Conservation (phyloP, 495 filamentous ascomycete genomes). For the Penicillium bialowiezense region DNA sequence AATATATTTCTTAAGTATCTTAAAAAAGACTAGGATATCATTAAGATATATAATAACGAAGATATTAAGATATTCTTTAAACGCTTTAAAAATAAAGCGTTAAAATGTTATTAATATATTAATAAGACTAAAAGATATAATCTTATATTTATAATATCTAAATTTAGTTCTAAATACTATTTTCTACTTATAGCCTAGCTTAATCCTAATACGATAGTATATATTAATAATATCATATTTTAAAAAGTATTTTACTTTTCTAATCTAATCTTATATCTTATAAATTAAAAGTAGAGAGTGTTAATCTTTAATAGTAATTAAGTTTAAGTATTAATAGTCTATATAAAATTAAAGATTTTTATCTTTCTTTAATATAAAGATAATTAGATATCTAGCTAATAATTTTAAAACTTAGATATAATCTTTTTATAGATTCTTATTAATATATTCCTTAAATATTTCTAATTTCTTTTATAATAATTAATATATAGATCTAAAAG, state of each 20-base stretch:
- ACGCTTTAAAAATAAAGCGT: too few species aligned
- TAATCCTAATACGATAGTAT: constrained; percentile 15
- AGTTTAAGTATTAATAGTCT: constrained; percentile 24
- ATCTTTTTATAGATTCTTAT: constrained; percentile 12
- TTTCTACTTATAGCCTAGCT: constrained; percentile 8
- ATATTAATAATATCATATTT: constrained; percentile 23
- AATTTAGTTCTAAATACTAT: too few species aligned
- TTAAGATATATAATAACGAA: too few species aligned
- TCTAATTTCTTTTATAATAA: constrained; percentile 8
- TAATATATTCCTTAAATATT: constrained; percentile 16
- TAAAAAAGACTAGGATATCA: too few species aligned
- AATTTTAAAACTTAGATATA: constrained; percentile 14
- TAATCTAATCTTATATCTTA: constrained; percentile 17
- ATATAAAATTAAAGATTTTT: constrained; percentile 10
- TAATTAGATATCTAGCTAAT: constrained; percentile 9
- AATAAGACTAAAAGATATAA: too few species aligned
- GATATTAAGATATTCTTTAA: too few species aligned
- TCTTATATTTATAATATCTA: too few species aligned
- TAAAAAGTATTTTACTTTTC: constrained; percentile 19
- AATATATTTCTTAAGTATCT: too few species aligned
- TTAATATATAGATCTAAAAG: constrained; percentile 9
- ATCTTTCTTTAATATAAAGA: constrained; percentile 29
- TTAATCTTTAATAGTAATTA: constrained; percentile 24
- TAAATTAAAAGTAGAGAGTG: constrained; percentile 21
- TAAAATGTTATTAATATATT: too few species aligned